These are phyloP conservation scores for Scedosporium dehoogii DNA, from an alignment of 2,329 filamentous ascomycete species.

Conservation along the genomic window DNA sequence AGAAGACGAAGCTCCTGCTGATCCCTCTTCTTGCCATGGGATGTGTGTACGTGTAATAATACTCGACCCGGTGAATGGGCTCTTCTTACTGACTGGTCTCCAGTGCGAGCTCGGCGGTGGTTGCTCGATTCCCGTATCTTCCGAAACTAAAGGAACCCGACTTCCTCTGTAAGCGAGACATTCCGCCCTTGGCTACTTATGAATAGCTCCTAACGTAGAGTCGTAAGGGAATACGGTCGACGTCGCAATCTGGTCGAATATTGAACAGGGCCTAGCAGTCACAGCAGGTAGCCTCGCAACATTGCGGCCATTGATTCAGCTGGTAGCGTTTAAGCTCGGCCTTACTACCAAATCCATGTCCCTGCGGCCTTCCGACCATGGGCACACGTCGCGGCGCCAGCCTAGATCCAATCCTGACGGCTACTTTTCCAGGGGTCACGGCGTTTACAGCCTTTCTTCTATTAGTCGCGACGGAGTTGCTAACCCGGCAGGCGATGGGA, in stretches of 20 bases:
- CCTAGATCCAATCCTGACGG: too few relatives aligned
- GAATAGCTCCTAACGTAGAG: background rate
- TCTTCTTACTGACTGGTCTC: background rate
- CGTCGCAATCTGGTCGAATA: conserved; percentile 38
- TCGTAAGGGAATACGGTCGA: conserved; percentile 26
- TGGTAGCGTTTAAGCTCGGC: conserved; percentile 21
- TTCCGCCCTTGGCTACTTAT: too few relatives aligned
- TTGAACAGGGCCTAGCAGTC: conserved; percentile 37
- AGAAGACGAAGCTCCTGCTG: conserved; percentile 38
- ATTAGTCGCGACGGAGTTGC: too few relatives aligned
- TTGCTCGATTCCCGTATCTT: conserved; percentile 29
- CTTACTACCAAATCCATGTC: too few relatives aligned
- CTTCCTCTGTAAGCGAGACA: conserved; percentile 28
- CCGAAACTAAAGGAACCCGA: conserved; percentile 27
- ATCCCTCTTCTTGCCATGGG: conserved; percentile 45
- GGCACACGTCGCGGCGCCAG: too few relatives aligned
- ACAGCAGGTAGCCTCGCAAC: conserved; percentile 36
- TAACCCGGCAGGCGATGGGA: too few relatives aligned
- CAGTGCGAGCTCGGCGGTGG: conserved; percentile 33
- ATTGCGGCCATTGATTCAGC: conserved; percentile 31
- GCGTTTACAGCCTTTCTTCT: too few relatives aligned
- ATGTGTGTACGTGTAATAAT: conserved; percentile 27
- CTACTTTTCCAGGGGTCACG: too few relatives aligned
- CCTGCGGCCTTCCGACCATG: too few relatives aligned
- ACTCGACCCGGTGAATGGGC: background rate